Evolutionary conservation across 768 basidiomycete genomes (phyloP), one percentile per base, ranked within the genome.

Genomic region (Strobilomyces confusus): DNA sequence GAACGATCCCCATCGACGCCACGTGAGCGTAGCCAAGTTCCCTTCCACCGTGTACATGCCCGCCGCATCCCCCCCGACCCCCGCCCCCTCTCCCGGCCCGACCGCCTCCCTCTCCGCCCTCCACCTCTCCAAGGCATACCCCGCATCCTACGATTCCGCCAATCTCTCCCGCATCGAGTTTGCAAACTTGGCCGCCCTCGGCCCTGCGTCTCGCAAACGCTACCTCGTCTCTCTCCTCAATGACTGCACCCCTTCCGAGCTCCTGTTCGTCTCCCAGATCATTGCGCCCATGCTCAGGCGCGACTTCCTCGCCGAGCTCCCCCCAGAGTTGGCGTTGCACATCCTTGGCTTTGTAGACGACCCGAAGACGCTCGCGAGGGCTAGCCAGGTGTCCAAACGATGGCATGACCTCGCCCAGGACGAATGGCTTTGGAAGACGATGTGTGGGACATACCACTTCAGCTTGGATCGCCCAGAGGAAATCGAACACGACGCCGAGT

Each of bases 281-380:
- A 79, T 88, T 60, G 72, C 81, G 0, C 82, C 82, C 1, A 76
- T 84, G 38, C 80, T 89, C 57, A 81, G 81, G 58, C 80, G 81
- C 0, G 84, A 87, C 58, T 82, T 83, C 55, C 69, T 75, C 41
- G 63, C 71, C 11, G 80, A 83, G 36, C 69, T 86, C 17, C 84
- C 84, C 5, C 69, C 78, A 15, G 93, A 97, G 69, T 74, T 97
- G 14, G 80, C 83, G 0, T 68, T 93, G 20, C 80, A 92, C 61
- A 80, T 94, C 49, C 76, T 97, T 33, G 69, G 77, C 51, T 94
- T 84, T 67, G 75, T 95, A 40, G 83, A 92, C 51, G 86, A 92
- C 42, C 84, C 89, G 0, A 72, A 73, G 40, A 84, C 87, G 0
- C 81, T 97, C 11, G 75, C 82, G 0, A 74, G 89, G 12, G 87